These are phyloP conservation scores for Amphibolis antarctica DNA, from an alignment of 106 monocot species.

Conservation along the genomic window DNA sequence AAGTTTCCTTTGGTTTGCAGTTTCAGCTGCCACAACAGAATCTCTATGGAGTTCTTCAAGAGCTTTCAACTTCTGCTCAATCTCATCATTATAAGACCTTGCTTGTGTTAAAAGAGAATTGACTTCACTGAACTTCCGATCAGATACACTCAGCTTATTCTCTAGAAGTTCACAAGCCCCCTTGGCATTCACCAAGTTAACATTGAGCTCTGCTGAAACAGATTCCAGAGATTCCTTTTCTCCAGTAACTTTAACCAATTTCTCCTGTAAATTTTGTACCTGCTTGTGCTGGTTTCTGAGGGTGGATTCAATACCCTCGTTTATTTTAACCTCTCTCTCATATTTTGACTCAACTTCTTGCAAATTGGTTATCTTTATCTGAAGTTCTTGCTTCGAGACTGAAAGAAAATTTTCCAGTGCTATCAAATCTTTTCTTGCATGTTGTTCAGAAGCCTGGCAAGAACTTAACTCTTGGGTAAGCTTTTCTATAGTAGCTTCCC, in stretches of 20 bases:
- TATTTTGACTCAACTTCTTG: slow-evolving; percentile 34
- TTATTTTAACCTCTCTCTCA: slow-evolving; percentile 36
- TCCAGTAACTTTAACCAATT: slow-evolving; percentile 32
- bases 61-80: slow-evolving; percentile 43
- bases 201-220: slow-evolving; percentile 28
- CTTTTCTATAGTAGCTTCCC: slow-evolving; percentile 32
- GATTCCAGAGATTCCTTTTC: slow-evolving; percentile 47
- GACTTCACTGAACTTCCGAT: slow-evolving; percentile 33
- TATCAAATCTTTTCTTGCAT: slow-evolving; percentile 33
- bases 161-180: slow-evolving; percentile 31
- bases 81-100: slow-evolving; percentile 37
- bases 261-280: slow-evolving; percentile 36
- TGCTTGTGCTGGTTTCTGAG: slow-evolving; percentile 31
- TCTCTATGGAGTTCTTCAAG: slow-evolving; percentile 46
- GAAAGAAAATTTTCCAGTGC: slow-evolving; percentile 34
- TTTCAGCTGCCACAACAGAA: slow-evolving; percentile 20
- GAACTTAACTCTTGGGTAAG: slow-evolving; percentile 42
- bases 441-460: slow-evolving; percentile 44
- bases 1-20: slow-evolving; percentile 32
- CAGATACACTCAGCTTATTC: slow-evolving; percentile 35
- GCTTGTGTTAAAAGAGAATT: slow-evolving; percentile 36
- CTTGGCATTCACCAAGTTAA: slow-evolving; percentile 1
- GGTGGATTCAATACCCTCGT: slow-evolving; percentile 27
- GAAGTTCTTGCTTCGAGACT: slow-evolving; percentile 36
- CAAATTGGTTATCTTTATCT: slow-evolving; percentile 27